Base-by-base conservation (phyloP, 2,329 filamentous ascomycete species). In the Exophiala xenobiotica region DNA sequence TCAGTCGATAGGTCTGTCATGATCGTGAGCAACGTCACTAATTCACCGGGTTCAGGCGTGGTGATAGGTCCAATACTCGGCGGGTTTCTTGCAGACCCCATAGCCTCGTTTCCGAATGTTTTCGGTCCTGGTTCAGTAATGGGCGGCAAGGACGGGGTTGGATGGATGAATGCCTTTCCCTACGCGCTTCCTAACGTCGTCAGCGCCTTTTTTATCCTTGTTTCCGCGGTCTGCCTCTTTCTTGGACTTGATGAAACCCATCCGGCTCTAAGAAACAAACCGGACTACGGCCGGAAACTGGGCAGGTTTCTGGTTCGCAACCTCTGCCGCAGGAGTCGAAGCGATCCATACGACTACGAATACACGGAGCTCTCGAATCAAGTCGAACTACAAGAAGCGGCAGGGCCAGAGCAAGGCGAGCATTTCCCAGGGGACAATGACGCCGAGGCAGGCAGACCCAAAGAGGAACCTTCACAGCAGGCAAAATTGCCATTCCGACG, bases 181-280 rank as follows among this genome's bases (percentile, higher is more conserved):
- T 89, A 85, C 68, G 83, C 83, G 1, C 69, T 89, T 31, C 86
- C 86, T 0, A 88, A 86, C 61, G 67, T 89, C 0, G 71, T 87
- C 43, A 87, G 82, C 61, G 82, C 81, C 1, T 54, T 77, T 0
- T 82, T 86, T 50, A 75, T 89, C 8, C 65, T 80, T 2, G 62
- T 72, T 1, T 80, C 82, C 0, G 75, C 79, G 0, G 43, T 78
- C 3, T 70, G 76, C 1, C 76, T 86, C 2, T 72, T 86, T 49
- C 72, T 88, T 19, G 84, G 82, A 9, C 73, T 89, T 1, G 83
- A 89, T 65, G 86, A 88, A 64, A 70, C 69, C 2, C 68, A 72
- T 44, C 68, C 70, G 54, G 58, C 65, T 24, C 64, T 67, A n/a
- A 66, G 65, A 12, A 66, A 72, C 52, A 64, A 63, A 49, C 64